Base-by-base conservation (phyloP, 2,329 filamentous ascomycete species). In the Neospermospora avenae region DNA sequence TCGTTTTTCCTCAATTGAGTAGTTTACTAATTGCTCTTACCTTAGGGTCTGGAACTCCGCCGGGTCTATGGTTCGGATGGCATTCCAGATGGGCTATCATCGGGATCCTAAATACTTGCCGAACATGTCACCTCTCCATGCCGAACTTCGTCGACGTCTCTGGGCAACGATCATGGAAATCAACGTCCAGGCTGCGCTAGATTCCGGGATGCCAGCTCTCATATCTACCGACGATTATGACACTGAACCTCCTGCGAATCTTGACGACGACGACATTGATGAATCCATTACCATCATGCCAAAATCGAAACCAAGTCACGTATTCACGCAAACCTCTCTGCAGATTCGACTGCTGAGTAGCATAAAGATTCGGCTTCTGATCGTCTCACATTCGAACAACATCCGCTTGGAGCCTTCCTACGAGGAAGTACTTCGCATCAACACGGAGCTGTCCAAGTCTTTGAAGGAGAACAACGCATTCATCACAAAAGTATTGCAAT, bases 61-160 rank as follows among this genome's bases (percentile, higher is more conserved):
- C 0, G 83, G 83, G 0, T 71, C 74, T 0, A 62, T 85, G 11
- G 61, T 84, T n/a, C 75, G 83, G 11, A 78, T 77, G 7, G 84
- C 82, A 55, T 79, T 86, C 68, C 77, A 77, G 57, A 84, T 85
- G 77, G 83, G 84, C 3, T 73, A 85, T 5, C 82, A 86, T 67
- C 77, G 81, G 1, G 84, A 86, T 58, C 83, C 84, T 0, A 75
- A 73, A 31, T 73, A 77, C 59, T 76, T 84, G 3, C 74, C 76
- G 6, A 74, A 76, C 20, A 80, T 82, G 75, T 76, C 79, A 2
- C 67, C 72, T 0, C 76, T 81, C 37, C 74, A 77, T 20, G 75
- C 77, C 0, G 84, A 86, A 70, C 77, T 85, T 70, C 77, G 83
- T 1, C 74, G 83, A 3, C 75, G 83, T 2, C 67, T 86, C 0